Percentiles rank a stretch among this genome's conserved stretches.
These are phyloP conservation scores for Aureobasidium mangrovei DNA, from an alignment of 2,329 filamentous ascomycete species.

Conservation along the genomic window DNA sequence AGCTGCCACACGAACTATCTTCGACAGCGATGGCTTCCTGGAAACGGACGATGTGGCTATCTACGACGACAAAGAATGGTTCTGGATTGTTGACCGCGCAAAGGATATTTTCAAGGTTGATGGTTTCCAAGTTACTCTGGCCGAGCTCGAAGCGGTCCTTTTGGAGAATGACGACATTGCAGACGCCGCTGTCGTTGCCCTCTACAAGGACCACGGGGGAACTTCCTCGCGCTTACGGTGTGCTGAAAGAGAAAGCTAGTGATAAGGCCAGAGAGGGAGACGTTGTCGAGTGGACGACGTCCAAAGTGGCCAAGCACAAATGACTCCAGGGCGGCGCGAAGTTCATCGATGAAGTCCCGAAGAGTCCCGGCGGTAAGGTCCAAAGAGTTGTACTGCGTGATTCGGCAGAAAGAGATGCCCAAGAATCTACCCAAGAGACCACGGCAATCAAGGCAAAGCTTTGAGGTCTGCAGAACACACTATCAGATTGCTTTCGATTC, in stretches of 20 bases:
- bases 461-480: background rate
- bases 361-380: constrained; percentile 51
- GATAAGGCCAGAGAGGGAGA: constrained; percentile 26
- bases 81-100: constrained; percentile 31
- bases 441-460: constrained; percentile 20
- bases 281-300: constrained; percentile 30
- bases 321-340: constrained; percentile 36
- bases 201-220: constrained; percentile 24
- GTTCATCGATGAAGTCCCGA: constrained; percentile 50
- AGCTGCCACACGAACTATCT: constrained; percentile 25
- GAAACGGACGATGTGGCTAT: constrained; percentile 27
- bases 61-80: constrained; percentile 24
- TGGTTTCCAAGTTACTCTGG: constrained; percentile 23
- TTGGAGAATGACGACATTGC: constrained; percentile 20
- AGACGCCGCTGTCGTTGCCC: constrained; percentile 20
- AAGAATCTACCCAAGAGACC: constrained; percentile 20
- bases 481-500: too few species aligned
- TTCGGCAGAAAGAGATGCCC: constrained; percentile 47
- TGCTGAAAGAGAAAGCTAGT: constrained; percentile 24
- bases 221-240: constrained; percentile 28
- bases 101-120: constrained; percentile 28
- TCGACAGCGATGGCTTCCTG: constrained; percentile 20
- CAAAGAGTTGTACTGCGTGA: constrained; percentile 48
- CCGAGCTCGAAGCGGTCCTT: constrained; percentile 22
- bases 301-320: constrained; percentile 34